Percentiles rank a stretch among this genome's conserved stretches.
These are phyloP conservation scores for Fusarium aywerte DNA, from an alignment of 2,329 filamentous ascomycete species.

Conservation along the genomic window DNA sequence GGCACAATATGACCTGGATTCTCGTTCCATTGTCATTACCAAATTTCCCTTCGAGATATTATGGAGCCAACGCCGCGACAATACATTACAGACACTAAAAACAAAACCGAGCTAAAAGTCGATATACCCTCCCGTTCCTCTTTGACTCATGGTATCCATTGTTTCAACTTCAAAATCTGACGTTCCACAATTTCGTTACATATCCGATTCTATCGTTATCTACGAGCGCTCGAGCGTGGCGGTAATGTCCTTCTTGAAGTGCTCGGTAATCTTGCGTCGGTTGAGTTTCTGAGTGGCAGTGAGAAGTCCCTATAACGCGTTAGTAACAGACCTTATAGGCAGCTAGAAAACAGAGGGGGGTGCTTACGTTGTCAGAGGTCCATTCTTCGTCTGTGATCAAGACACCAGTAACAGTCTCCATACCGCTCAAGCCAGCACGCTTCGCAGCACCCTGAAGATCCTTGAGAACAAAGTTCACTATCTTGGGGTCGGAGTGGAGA, in stretches of 20 bases:
- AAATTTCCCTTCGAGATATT: constrained; percentile 39
- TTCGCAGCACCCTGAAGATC: constrained; percentile 74
- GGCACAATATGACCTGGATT: constrained; percentile 20
- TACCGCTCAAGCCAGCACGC: constrained; percentile 72
- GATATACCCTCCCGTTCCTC: constrained; percentile 7
- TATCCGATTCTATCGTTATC: constrained; percentile 10
- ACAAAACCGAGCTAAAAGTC: constrained; percentile 23
- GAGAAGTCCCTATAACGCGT: constrained; percentile 61
- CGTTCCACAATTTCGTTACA: constrained; percentile 9
- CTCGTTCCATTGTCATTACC: constrained; percentile 24
- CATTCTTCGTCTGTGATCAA: constrained; percentile 87
- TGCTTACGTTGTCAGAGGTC: constrained; percentile 83
- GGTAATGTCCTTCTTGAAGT: constrained; percentile 64
- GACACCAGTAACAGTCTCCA: constrained; percentile 81
- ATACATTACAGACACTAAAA: constrained; percentile 43
- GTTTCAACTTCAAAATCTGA: constrained; percentile 21
- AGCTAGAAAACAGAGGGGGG: neutral
- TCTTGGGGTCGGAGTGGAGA: constrained; percentile 73
- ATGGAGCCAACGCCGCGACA: constrained; percentile 44
- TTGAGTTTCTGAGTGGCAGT: constrained; percentile 72
- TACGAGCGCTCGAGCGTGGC: constrained; percentile 51
- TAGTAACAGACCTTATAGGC: constrained; percentile 22
- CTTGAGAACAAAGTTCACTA: constrained; percentile 71
- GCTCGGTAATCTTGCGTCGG: constrained; percentile 61
- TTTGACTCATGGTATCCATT: constrained; percentile 41